phyloP scores from a whole-genome alignment of 768 basidiomycete genomes.

The Ramaria rubella region DNA sequence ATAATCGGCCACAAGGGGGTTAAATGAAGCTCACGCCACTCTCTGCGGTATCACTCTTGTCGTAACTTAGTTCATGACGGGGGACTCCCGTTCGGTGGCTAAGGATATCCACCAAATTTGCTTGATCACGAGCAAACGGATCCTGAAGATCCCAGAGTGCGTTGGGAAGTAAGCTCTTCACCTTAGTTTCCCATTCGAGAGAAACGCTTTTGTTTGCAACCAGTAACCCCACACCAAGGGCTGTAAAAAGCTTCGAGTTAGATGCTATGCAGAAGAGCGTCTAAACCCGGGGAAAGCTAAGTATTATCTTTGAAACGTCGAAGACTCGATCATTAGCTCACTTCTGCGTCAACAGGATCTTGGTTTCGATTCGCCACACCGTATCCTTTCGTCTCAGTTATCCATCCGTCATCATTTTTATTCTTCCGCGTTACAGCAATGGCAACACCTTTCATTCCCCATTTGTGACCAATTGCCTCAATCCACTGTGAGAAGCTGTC shows the following conservation, averaged over 20 bases:
- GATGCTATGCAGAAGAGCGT: conserved; percentile 34
- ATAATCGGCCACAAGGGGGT: too few relatives aligned
- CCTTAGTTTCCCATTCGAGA: conserved; percentile 32
- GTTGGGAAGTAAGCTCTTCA: conserved; percentile 31
- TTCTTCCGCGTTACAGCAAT: conserved; percentile 5
- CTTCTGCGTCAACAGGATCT: conserved; percentile 2
- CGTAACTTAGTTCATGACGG: conserved; percentile 30
- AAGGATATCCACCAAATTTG: conserved; percentile 32
- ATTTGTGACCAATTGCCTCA: not conserved
- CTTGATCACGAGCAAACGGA: conserved; percentile 31
- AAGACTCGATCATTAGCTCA: not conserved
- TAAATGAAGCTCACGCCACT: conserved; percentile 16
- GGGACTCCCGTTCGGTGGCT: conserved; percentile 37
- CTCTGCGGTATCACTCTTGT: conserved; percentile 21
- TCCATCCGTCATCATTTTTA: conserved; percentile 1
- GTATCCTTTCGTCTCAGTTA: conserved; percentile 2
- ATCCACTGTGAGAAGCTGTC: not conserved
- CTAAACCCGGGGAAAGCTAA: conserved; percentile 16
- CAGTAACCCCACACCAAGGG: conserved; percentile 34
- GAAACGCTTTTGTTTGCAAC: conserved; percentile 31
- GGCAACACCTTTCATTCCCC: conserved; percentile 10
- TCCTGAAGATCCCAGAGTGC: conserved; percentile 38
- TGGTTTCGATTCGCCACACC: conserved; percentile 1
- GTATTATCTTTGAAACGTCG: not conserved
- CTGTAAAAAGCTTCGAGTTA: conserved; percentile 35